phyloP scores from a whole-genome alignment of 352 stramenopile genomes.

The Peronosclerospora sorghi region DNA sequence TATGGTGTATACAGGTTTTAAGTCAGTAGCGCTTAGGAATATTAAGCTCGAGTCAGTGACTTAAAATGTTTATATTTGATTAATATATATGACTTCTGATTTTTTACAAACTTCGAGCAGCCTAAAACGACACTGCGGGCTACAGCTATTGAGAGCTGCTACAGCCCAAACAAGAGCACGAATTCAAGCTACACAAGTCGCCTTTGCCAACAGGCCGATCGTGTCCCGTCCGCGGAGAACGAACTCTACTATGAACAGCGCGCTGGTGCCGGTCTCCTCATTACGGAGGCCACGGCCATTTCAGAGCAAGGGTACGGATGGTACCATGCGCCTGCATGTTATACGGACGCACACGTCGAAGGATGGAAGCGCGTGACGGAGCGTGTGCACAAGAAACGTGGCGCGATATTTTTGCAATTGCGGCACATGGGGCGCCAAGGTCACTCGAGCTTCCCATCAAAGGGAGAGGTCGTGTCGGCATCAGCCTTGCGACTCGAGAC shows the following conservation, averaged over 20 bases:
- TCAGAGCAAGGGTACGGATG: slow-evolving; percentile 28
- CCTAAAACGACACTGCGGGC: no score
- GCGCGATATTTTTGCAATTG: slow-evolving; percentile 73
- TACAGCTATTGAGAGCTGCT: no score
- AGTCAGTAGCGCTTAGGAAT: no score
- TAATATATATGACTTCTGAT: no score
- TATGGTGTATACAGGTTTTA: no score
- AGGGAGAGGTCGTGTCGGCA: slow-evolving; percentile 37
- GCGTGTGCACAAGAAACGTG: slow-evolving; percentile 62
- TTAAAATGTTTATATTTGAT: no score
- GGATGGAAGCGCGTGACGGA: slow-evolving; percentile 49
- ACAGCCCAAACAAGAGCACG: no score
- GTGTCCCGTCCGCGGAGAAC: slow-evolving; percentile 35
- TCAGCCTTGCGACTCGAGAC: slow-evolving; percentile 16
- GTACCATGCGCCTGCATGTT: slow-evolving; percentile 24
- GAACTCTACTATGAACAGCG: slow-evolving; percentile 53
- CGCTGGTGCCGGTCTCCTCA: slow-evolving; percentile 41
- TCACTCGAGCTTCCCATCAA: slow-evolving; percentile 42
- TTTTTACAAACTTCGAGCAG: no score
- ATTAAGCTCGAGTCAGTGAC: no score
- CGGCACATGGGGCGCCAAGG: slow-evolving; percentile 65
- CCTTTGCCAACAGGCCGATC: no score
- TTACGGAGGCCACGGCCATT: slow-evolving; percentile 46
- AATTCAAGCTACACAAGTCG: no score
- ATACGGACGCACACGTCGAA: slow-evolving; percentile 27